Base-by-base conservation (phyloP, 495 filamentous ascomycete species). In the Pseudoneurospora amorphoporcata region DNA sequence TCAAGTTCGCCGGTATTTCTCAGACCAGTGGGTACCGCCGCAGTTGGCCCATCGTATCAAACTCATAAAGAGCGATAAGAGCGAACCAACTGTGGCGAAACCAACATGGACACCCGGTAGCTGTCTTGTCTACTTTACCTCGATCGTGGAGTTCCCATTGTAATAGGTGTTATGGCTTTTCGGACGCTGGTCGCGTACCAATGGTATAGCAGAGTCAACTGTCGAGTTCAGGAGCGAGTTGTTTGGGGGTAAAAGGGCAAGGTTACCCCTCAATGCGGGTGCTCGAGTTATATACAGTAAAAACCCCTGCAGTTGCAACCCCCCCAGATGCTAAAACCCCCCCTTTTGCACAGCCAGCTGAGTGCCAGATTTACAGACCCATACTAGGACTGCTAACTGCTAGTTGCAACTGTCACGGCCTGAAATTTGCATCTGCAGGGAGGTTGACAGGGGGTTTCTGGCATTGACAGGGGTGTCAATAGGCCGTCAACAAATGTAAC, bases 1-100 rank as follows among this genome's bases (percentile, higher is more conserved):
- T 92, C 90, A 92, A 91, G 90, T 92, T 91, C 81, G 74, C 79
- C 80, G 75, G 81, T 84, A 86, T 81, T 80, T 81, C 79, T 84
- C 79, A 78, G 76, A 78, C 71, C 76, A 70, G 74, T 65, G 47
- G 39, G 53, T 61, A 61, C 53, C 29, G 53, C 53, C 53, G 53
- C 53, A 61, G 53, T 35, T 35, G 53, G 53, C 53, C 29, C 53
- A 61, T 17, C 29, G 53, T 61, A 61, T 61, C 53, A 35, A 35
- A 61, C 53, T 17, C 53, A 61, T 61, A 35, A 61, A 61, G 53
- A 61, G 53, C 29, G 53, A 61, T 61, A 61, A 17, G 53, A 8
- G 53, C 35, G 53, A 61, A 35, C 29, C 12, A 61, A 61, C 53
- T 61, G 53, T 17, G 53, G 53, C 53, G 12, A 35, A 17, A 61